A percentile compares a stretch with the other conserved stretches of the same genome.
Evolutionary conservation across 2,329 filamentous ascomycete species (phyloP).

Genomic region (Aspergillus pseudotamarii): DNA sequence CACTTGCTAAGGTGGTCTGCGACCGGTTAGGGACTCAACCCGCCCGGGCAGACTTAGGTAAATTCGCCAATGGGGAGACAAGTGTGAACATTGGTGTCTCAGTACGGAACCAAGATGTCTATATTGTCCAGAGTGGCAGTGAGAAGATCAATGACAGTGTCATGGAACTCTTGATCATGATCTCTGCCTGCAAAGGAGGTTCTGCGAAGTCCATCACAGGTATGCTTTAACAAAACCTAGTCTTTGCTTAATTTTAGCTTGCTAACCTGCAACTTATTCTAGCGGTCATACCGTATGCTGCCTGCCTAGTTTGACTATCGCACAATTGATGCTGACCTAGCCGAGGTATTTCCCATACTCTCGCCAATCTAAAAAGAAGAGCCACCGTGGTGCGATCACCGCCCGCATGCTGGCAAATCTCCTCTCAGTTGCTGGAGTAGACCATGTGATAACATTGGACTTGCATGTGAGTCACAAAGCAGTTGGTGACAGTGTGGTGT

Average conservation of each 20-base stretch:
- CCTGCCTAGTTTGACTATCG: constrained; percentile 31
- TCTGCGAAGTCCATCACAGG: constrained; percentile 96
- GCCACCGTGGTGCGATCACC: constrained; percentile 92
- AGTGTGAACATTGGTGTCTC: constrained; percentile 68
- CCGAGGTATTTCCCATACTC: constrained; percentile 92
- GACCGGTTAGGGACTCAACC: constrained; percentile 64
- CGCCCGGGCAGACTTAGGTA: constrained; percentile 63
- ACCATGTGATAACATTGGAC: constrained; percentile 97
- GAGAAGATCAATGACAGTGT: constrained; percentile 96
- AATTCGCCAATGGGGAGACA: constrained; percentile 72
- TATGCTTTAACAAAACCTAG: constrained; percentile 49
- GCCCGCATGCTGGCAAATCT: constrained; percentile 97
- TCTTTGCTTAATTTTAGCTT: constrained; percentile 8
- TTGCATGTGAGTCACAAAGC: constrained; percentile 65
- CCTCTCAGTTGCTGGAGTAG: constrained; percentile 87
- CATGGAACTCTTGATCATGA: constrained; percentile 99
- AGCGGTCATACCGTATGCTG: constrained; percentile 53
- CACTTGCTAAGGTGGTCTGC: constrained; percentile 66
- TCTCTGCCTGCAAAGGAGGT: constrained; percentile 95
- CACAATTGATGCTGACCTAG: constrained; percentile 40
- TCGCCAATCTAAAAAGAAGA: constrained; percentile 98
- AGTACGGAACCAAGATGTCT: constrained; percentile 97
- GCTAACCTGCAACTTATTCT: constrained; percentile 1
- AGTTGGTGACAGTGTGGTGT: constrained; percentile 2
- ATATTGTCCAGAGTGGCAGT: constrained; percentile 97